Evolutionary conservation across 2,329 filamentous ascomycete species (phyloP).

Genomic region (Apiospora arundinis): DNA sequence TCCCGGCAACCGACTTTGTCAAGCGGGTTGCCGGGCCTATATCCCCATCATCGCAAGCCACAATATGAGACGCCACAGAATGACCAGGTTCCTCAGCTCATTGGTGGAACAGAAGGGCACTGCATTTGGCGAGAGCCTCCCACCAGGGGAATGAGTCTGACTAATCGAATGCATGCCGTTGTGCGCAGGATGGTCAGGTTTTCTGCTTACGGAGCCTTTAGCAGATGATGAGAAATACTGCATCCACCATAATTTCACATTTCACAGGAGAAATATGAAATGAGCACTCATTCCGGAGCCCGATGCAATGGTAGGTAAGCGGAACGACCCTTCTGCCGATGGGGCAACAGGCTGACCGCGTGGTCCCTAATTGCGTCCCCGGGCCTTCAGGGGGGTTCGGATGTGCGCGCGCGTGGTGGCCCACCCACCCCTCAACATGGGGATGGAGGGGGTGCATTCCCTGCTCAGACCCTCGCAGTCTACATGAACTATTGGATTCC

Average conservation of each 20-base stretch:
- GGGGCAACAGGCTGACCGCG: not conserved
- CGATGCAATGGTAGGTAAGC: not conserved
- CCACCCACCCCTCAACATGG: not conserved
- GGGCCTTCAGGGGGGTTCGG: not conserved
- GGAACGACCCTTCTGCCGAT: conserved; percentile 15
- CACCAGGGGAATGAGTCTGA: too few relatives aligned
- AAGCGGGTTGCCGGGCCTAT: not conserved
- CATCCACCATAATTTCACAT: not conserved
- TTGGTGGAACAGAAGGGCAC: not conserved
- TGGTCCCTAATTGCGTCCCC: not conserved
- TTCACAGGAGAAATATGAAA: not conserved
- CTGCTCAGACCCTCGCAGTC: not conserved
- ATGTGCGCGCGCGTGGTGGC: not conserved
- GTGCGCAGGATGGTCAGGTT: not conserved
- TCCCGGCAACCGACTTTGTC: not conserved
- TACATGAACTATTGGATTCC: conserved; percentile 9
- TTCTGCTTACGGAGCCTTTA: not conserved
- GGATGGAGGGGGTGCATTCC: not conserved
- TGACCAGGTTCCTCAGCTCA: not conserved
- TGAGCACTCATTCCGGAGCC: not conserved
- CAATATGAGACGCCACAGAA: not conserved
- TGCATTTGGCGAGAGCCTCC: not conserved
- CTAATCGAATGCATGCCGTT: not conserved
- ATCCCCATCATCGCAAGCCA: not conserved
- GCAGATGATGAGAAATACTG: conserved; percentile 6